phyloP scores from a whole-genome alignment of 106 monocot species.

The Dendrobium catenatum region DNA sequence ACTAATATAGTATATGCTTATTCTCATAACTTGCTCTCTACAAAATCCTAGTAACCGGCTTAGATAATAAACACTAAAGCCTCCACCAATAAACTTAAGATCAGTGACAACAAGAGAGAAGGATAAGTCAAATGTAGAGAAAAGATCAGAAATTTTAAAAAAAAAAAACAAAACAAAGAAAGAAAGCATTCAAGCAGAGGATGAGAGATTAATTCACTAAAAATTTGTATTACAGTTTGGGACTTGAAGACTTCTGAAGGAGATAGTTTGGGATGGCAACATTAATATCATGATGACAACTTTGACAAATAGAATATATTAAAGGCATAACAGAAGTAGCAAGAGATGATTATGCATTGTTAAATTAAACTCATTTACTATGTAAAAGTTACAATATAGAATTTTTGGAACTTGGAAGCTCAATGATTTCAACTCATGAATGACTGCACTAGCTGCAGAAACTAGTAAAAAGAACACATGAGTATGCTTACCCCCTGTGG shows the following conservation, averaged over 20 bases:
- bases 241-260: background rate
- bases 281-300: background rate
- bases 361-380: background rate
- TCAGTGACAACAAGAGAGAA: background rate
- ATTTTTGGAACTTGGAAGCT: background rate
- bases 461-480: background rate
- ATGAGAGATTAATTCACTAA: background rate
- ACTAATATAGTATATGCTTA: background rate
- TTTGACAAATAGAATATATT: background rate
- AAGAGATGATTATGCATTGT: background rate
- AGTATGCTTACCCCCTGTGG: conserved; percentile 66
- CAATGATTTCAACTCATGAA: background rate
- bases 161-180: background rate
- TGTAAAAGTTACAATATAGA: background rate
- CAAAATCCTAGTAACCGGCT: background rate
- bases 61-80: background rate
- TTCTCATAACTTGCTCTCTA: background rate
- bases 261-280: background rate
- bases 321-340: background rate
- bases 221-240: background rate
- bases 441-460: background rate
- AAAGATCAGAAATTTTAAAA: background rate
- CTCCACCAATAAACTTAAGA: too few species aligned
- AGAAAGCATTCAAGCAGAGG: background rate
- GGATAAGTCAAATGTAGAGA: background rate